Conservation (phyloP, 495 filamentous ascomycete genomes). For the Aspergillus indologenus region DNA sequence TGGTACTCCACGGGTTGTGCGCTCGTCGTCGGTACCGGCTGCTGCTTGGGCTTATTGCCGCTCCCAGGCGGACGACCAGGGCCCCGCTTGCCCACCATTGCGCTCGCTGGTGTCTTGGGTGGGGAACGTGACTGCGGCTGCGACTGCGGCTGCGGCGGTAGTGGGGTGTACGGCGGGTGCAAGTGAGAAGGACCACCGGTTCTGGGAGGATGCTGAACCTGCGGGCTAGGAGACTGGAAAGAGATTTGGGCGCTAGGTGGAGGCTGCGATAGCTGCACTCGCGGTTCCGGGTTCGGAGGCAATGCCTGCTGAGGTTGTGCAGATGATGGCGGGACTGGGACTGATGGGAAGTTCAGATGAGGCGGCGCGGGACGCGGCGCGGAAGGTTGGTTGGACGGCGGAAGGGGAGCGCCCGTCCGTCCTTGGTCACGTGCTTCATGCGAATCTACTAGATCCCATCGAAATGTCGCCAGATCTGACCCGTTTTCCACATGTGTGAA, state of each 20-base stretch:
- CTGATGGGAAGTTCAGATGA: neutral
- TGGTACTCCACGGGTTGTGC: slow-evolving; percentile 27
- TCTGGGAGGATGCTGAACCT: neutral
- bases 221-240: neutral
- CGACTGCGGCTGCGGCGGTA: neutral
- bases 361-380: slow-evolving; percentile 10
- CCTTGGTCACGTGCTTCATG: slow-evolving; percentile 15
- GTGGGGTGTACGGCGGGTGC: slow-evolving; percentile 3
- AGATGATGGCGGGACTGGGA: neutral
- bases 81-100: slow-evolving; percentile 18
- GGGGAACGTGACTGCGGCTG: slow-evolving; percentile 2
- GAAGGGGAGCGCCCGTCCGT: neutral
- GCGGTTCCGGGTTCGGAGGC: slow-evolving; percentile 4
- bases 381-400: neutral
- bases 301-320: neutral
- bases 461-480: slow-evolving; percentile 58
- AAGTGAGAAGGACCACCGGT: neutral
- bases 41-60: neutral
- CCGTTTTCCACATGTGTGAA: slow-evolving; percentile 39
- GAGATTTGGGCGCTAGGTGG: neutral
- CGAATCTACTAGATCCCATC: slow-evolving; percentile 65
- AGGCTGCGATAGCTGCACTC: neutral
- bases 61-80: slow-evolving; percentile 22
- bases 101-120: neutral
- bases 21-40: slow-evolving; percentile 15